phyloP scores from a whole-genome alignment of 257 asterid genomes.

The Solanum ossicruentum region DNA sequence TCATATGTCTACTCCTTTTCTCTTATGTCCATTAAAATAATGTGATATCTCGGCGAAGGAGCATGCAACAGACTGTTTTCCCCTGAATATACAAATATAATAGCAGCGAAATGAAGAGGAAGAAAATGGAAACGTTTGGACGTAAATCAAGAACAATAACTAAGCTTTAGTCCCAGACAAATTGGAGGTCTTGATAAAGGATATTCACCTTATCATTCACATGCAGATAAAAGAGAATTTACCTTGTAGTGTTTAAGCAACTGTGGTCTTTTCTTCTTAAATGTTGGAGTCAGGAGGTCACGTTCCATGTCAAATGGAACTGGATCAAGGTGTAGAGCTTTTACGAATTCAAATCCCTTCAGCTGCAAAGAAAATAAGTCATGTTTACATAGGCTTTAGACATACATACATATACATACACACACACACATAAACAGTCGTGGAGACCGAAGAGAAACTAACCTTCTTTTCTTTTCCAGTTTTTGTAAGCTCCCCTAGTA shows the following conservation, averaged over 20 bases:
- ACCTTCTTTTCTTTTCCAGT: slow-evolving; percentile 84
- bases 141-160: neutral
- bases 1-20: neutral
- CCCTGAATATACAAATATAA: neutral
- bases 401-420: no score
- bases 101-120: neutral
- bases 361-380: slow-evolving; percentile 33
- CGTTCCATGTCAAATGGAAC: slow-evolving; percentile 89
- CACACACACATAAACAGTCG: neutral
- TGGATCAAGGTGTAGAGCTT: slow-evolving; percentile 86
- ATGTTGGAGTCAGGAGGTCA: slow-evolving; percentile 91
- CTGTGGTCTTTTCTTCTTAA: slow-evolving; percentile 92
- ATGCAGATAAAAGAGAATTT: neutral
- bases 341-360: slow-evolving; percentile 82
- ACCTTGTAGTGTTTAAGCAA: slow-evolving; percentile 88
- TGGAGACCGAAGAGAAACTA: neutral
- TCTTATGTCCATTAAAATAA: neutral
- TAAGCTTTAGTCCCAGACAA: neutral
- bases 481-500: slow-evolving; percentile 59
- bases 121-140: neutral
- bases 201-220: neutral
- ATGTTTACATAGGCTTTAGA: slow-evolving; percentile 1
- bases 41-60: neutral
- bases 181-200: neutral
- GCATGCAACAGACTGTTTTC: neutral